Base-by-base conservation (phyloP, 345 rosid genomes). In the Nasturtium officinale region DNA sequence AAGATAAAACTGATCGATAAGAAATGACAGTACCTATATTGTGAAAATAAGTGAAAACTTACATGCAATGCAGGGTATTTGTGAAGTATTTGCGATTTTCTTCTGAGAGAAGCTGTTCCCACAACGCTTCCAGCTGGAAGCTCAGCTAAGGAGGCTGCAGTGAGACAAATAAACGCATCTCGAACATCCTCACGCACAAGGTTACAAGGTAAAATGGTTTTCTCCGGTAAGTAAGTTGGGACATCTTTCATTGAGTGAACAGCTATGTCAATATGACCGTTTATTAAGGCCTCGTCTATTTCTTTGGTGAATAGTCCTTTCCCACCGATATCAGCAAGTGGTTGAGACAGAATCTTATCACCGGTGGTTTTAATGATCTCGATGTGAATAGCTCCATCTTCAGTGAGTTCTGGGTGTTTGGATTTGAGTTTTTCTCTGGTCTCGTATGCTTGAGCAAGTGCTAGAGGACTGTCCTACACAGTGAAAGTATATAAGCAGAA, bases 211-310 rank as follows among this genome's bases (percentile, higher is more conserved):
- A 95, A 84, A 65, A 89, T 78, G 1, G 91, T 95, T 71, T 85
- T 90, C 5, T 95, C 96, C 0, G 99, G 99, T 72, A 95, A 73
- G 68, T 91, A 95, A 10, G 99, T 95, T 0, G 99, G 99, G 37
- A 95, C 99, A 72, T 95, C 99, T 79, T 95, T 95, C 99, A 95
- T 95, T 2, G 98, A 95, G 69, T 95, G 99, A 62, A 91, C 99
- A 28, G 99, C 99, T 28, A 95, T 91, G 85, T 95, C 98, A 30
- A 95, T 95, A 37, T 88, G 94, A 57, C 94, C 86, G 47, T 85
- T 87, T 15, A 95, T 74, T 7, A 95, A 82, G 0, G 99, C 98
- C 85, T 95, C 99, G 2, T 95, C 98, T 43, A 95, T 95, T 71
- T 95, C 99, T 76, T 91, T 95, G 2, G 99, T 91, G 80, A 95